These are phyloP conservation scores for Aristolochia californica DNA, from an alignment of 164 flowering plant genomes.

Conservation along the genomic window DNA sequence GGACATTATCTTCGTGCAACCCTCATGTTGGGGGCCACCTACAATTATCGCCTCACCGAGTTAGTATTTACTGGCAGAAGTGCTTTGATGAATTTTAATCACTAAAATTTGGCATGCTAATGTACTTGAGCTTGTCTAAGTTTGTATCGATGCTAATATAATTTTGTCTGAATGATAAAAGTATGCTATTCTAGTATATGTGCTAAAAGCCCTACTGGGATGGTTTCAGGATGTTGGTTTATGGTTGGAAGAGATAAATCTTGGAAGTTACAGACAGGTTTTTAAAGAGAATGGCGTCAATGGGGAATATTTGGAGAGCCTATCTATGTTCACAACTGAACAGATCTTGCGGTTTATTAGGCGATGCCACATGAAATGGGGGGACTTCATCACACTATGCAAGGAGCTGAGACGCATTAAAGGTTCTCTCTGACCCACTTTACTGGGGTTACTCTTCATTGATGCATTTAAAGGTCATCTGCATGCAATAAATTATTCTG, in stretches of 20 bases:
- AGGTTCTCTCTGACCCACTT: conserved; percentile 29
- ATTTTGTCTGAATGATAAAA: not conserved
- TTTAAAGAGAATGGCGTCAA: conserved; percentile 86
- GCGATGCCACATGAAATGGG: conserved; percentile 98
- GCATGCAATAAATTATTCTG: no score
- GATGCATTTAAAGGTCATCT: not conserved
- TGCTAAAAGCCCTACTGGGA: not conserved
- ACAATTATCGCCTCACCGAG: no score
- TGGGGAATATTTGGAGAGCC: conserved; percentile 88
- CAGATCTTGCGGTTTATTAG: conserved; percentile 92
- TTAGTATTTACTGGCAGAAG: no score
- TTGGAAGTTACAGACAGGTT: conserved; percentile 73
- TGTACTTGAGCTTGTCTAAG: not conserved
- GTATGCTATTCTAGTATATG: not conserved
- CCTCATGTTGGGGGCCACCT: no score
- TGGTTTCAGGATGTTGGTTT: conserved; percentile 75
- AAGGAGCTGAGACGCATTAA: conserved; percentile 94
- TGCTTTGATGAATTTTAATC: not conserved
- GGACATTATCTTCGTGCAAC: no score
- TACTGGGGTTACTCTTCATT: not conserved
- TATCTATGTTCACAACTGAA: conserved; percentile 95
- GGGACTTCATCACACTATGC: conserved; percentile 93
- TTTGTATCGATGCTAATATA: not conserved
- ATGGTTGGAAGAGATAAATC: conserved; percentile 94
- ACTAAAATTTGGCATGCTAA: not conserved